Evolutionary conservation across 129 eudicot genomes (phyloP), one percentile per base, ranked within the genome.

Genomic region (Artemisia argyi): DNA sequence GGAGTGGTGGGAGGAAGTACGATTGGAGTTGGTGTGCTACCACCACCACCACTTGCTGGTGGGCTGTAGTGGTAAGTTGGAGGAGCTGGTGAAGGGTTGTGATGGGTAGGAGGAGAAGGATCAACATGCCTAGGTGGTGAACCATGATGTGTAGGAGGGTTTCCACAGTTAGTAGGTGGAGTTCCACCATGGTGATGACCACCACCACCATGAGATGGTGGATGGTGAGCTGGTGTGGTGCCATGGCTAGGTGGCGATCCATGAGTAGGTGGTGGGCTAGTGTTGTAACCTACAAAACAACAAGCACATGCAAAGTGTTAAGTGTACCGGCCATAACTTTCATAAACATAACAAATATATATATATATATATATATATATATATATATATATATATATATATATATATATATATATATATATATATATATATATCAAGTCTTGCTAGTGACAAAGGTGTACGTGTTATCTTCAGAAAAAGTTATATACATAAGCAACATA

Each of bases 151-250:
- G 68, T 67, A 11, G 68, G 55, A 11, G 95, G 91, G 80, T 51
- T 83, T 54, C 80, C 89, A 54, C 97, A 91, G 80, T 91, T 87
- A n/a, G 76, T 35, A 0, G 91, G 87, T 24, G 91, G 91, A 48
- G 56, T 61, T 19, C 75, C 35, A 22, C 84, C 78, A 42, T 76
- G 84, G 49, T 68, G 83, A 20, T 73, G 83, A 7, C 52, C 26
- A 57, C 64, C 49, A 19, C 80, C 49, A 54, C 78, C 68, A 28
- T 69, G 77, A 42, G 76, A 50, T 14, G 81, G 51, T 46, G 77
- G 67, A 8, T 76, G 65, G 52, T 81, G 78, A 17, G 65, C 81
- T 11, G 73, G 83, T 32, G 83, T 77, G 50, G 85, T 19, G 48
- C 85, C 81, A 71, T 62, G 64, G 30, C 73, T 28, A 13, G 44